Evolutionary conservation across 106 monocot species (phyloP).

Genomic region (Dendrobium catenatum): DNA sequence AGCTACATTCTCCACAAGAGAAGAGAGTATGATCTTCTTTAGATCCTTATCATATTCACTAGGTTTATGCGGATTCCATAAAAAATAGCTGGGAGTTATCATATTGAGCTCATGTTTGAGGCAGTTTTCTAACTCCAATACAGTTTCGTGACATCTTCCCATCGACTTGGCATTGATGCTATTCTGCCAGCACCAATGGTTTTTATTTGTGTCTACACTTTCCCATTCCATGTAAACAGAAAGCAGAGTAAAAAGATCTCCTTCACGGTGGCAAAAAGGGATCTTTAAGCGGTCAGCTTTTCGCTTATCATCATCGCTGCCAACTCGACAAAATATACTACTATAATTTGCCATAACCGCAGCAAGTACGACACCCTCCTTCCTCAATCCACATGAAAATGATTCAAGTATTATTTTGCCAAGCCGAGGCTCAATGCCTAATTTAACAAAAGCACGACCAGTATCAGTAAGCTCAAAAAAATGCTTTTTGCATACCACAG

Average conservation of each 20-base stretch:
- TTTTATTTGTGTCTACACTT: constrained; percentile 29
- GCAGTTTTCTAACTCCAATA: constrained; percentile 65
- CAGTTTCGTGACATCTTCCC: constrained; percentile 80
- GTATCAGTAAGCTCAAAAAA: constrained; percentile 47
- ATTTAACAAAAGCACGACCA: constrained; percentile 57
- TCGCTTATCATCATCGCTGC: constrained; percentile 59
- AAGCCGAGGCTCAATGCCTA: constrained; percentile 86
- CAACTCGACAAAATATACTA: constrained; percentile 92
- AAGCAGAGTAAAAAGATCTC: constrained; percentile 92
- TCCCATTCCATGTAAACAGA: constrained; percentile 96
- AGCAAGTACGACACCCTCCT: constrained; percentile 87
- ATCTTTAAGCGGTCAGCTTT: constrained; percentile 83
- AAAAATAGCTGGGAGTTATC: constrained; percentile 77
- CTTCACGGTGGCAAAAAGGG: constrained; percentile 83
- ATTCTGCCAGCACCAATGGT: constrained; percentile 91
- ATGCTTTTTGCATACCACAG: constrained; percentile 27
- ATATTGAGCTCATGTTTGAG: constrained; percentile 65
- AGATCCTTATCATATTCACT: constrained; percentile 26
- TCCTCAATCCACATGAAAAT: constrained; percentile 37
- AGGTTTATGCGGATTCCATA: constrained; percentile 55
- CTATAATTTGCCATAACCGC: constrained; percentile 89
- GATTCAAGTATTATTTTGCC: constrained; percentile 93
- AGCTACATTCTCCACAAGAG: constrained; percentile 76
- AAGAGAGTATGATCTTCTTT: constrained; percentile 70
- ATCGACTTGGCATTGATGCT: constrained; percentile 95